These are phyloP conservation scores for Picea abies DNA, from an alignment of 83 land plant genomes.

Conservation along the genomic window DNA sequence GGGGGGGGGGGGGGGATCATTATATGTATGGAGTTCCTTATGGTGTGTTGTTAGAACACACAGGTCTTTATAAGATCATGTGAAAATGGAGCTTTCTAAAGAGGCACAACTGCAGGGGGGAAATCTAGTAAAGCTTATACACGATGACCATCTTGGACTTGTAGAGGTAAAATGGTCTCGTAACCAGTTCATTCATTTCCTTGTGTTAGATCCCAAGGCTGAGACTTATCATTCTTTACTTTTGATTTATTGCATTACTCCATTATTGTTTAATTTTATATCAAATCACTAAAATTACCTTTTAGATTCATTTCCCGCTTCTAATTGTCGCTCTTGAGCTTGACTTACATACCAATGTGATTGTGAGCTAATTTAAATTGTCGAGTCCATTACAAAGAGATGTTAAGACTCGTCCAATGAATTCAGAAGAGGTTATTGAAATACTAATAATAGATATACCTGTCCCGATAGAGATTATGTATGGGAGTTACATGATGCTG, in stretches of 20 bases:
- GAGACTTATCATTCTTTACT: background rate
- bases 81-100: no score
- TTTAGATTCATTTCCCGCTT: no score
- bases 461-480: slow-evolving; percentile 25
- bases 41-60: no score
- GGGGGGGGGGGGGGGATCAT: no score
- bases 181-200: no score
- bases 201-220: no score
- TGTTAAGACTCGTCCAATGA: slow-evolving; percentile 23
- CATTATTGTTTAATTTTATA: background rate
- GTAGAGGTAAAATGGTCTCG: no score
- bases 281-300: background rate
- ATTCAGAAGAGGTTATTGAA: slow-evolving; percentile 28
- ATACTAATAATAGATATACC: slow-evolving; percentile 21
- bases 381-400: slow-evolving; percentile 14
- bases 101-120: no score
- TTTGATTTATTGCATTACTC: background rate
- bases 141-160: no score
- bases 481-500: slow-evolving; percentile 24
- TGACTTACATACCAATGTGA: background rate
- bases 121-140: no score
- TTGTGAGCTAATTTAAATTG: background rate
- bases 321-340: background rate
- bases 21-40: no score
- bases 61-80: no score